phyloP scores from a whole-genome alignment of 2,329 filamentous ascomycete genomes.

The Penicillium sp. region DNA sequence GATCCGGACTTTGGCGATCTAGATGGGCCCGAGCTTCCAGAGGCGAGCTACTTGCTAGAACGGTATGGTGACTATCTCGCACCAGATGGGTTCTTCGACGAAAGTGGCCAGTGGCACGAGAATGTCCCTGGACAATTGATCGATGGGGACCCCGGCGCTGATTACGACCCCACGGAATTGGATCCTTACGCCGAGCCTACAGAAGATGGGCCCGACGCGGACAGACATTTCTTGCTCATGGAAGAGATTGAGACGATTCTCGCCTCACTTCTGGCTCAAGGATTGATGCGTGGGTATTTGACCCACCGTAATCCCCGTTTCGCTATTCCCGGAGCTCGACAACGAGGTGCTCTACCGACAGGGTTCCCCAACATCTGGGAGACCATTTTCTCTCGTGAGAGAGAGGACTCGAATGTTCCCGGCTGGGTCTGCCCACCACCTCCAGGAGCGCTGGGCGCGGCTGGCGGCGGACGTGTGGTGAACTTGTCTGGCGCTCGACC shows the following conservation, averaged over 20 bases:
- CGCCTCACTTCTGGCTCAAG: constrained; percentile 70
- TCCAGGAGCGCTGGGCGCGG: constrained; percentile 15
- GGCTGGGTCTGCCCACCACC: constrained; percentile 60
- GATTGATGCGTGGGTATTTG: constrained; percentile 75
- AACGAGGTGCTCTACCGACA: constrained; percentile 37
- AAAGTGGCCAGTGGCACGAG: constrained; percentile 22
- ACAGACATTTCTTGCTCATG: constrained; percentile 42
- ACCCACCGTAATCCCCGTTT: constrained; percentile 71
- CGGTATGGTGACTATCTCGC: constrained; percentile 34
- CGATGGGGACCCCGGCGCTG: constrained; percentile 23
- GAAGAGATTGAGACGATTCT: constrained; percentile 70
- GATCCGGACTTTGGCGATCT: constrained; percentile 31
- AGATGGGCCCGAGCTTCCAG: constrained; percentile 7
- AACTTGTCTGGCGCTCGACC: constrained; percentile 52
- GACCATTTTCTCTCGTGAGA: constrained; percentile 57
- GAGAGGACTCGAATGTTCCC: constrained; percentile 59
- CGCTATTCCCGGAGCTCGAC: constrained; percentile 66
- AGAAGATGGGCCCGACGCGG: constrained; percentile 14
- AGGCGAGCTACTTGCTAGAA: constrained; percentile 11
- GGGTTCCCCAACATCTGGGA: constrained; percentile 68
- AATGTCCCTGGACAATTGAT: constrained; percentile 22
- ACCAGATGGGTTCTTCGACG: constrained; percentile 31
- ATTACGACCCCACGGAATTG: constrained; percentile 43
- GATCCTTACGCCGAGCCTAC: constrained; percentile 51
- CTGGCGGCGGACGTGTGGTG: constrained; percentile 50